Evolutionary conservation across 257 asterid genomes (phyloP).

Genomic region (Ophiorrhiza pumila): DNA sequence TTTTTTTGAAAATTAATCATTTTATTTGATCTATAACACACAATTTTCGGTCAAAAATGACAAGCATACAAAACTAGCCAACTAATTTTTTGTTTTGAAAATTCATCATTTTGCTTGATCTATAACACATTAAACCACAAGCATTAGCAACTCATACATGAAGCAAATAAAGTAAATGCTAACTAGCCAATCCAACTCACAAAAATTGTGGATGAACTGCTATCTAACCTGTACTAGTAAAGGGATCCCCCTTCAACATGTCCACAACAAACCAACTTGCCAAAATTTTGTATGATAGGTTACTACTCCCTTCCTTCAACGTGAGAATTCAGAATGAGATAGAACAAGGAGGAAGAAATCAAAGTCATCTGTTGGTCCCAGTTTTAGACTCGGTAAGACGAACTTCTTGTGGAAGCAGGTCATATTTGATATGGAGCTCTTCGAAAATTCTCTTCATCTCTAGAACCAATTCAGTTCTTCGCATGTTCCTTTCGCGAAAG

Average conservation of each 20-base stretch:
- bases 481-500: constrained; percentile 51
- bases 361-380: constrained; percentile 32
- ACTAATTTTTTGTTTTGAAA: too few species aligned
- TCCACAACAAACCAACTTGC: neutral
- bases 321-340: neutral
- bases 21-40: too few species aligned
- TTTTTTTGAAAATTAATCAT: too few species aligned
- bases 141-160: too few species aligned
- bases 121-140: too few species aligned
- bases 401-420: constrained; percentile 78
- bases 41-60: too few species aligned
- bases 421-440: constrained; percentile 66
- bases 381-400: constrained; percentile 40
- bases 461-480: constrained; percentile 59
- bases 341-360: neutral
- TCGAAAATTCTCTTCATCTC: constrained; percentile 78
- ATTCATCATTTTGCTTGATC: too few species aligned
- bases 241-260: neutral
- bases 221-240: neutral
- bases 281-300: too few species aligned
- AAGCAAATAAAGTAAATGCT: too few species aligned
- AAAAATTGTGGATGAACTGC: neutral
- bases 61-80: too few species aligned
- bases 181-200: neutral
- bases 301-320: neutral